Base-by-base conservation (phyloP, 2,329 filamentous ascomycete species). In the Colletotrichum viniferum region DNA sequence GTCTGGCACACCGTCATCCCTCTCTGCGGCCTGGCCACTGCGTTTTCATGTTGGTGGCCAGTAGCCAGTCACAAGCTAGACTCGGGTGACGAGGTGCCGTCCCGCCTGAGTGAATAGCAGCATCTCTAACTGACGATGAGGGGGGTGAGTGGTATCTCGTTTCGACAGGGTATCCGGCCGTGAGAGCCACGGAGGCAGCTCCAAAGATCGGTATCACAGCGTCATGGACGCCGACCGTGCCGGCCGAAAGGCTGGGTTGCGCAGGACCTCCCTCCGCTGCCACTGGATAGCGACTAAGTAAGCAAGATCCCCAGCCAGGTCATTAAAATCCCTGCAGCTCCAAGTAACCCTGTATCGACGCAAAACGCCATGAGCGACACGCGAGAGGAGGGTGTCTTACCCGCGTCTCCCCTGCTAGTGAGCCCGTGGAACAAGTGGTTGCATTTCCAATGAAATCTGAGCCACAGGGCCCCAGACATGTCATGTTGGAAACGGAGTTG, bases 281-380 rank as follows among this genome's bases (percentile, higher is more conserved):
- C 30, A 36, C 16, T 16, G 8, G 24, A 30, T 32, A n/a, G 43
- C 28, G 8, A 60, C 56, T 55, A 66, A 9, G 26, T 34, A 32
- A 66, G 38, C 63, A 66, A 21, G 26, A 16, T 68, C 56, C 18
- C 62, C 30, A 58, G 69, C 73, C 56, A 72, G 63, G 69, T 73
- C 73, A 75, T 75, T 75, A 75, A 75, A 63, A 75, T 73, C 73
- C 73, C 69, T 75, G 73, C 69, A 68, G 63, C 30, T 16, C 6
- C 32, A 10, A 52, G 30, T 21, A 65, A 68, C 62, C 73, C 69
- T 73, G 69, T 56, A n/a, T 48, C 26, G 69, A 56, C 55, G 52
- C 68, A 55, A 60, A 43, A 66, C 62, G 21, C 38, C 63, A 32
- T 43, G 43, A 68, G 58, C 34, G 34, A 58, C 69, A 63, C 73